Evolutionary conservation across 2,329 filamentous ascomycete species (phyloP).

Genomic region (Verticillium longisporum): DNA sequence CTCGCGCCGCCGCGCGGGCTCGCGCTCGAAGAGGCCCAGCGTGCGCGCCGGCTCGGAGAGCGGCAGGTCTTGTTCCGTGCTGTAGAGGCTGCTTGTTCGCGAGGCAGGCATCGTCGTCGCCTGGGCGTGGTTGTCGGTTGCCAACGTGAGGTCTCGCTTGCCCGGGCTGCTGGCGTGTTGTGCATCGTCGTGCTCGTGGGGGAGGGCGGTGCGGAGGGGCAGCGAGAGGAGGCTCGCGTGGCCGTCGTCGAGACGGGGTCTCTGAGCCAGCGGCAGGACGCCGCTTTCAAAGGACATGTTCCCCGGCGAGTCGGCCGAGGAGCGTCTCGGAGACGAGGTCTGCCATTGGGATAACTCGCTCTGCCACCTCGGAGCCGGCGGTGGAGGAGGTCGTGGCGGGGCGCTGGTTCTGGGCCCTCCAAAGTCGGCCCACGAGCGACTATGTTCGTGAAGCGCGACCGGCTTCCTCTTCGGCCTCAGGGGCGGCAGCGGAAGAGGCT

Average conservation of each 20-base stretch:
- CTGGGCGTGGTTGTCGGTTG: background rate
- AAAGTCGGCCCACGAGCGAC: background rate
- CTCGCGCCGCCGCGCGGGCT: constrained; percentile 5
- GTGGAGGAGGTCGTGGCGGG: background rate
- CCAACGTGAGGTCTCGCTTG: constrained; percentile 21
- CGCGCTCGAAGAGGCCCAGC: constrained; percentile 6
- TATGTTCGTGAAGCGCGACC: constrained; percentile 16
- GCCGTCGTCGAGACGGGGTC: background rate
- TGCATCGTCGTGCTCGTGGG: background rate
- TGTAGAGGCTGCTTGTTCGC: constrained; percentile 1
- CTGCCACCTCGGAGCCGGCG: background rate
- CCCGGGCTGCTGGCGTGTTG: constrained; percentile 33
- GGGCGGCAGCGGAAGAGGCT: constrained; percentile 6
- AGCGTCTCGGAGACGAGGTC: background rate
- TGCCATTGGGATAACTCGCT: constrained; percentile 4
- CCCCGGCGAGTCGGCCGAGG: background rate
- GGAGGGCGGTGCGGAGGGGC: constrained; percentile 20
- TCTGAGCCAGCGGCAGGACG: background rate
- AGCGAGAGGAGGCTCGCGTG: constrained; percentile 13
- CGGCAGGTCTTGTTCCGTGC: background rate
- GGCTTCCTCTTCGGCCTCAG: constrained; percentile 17
- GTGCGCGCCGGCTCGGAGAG: constrained; percentile 7
- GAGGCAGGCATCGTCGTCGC: constrained; percentile 1
- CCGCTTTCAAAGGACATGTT: constrained; percentile 6
- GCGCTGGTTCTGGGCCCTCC: background rate